Base-by-base conservation (phyloP, 2,329 filamentous ascomycete species). In the Lachnellula hyalina region DNA sequence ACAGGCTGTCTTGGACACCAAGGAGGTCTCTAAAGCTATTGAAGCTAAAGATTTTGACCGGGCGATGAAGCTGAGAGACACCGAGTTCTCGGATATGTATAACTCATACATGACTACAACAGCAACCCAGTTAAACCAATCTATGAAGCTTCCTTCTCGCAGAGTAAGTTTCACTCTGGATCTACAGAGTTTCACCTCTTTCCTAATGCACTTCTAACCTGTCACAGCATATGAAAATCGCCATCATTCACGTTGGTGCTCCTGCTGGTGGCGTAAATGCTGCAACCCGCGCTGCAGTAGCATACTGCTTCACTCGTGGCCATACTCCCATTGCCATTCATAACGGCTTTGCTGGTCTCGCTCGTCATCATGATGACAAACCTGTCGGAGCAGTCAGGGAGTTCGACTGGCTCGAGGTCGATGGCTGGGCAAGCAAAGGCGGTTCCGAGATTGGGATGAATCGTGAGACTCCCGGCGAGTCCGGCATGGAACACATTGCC, bases 251-350 rank as follows among this genome's bases (percentile, higher is more conserved):
- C 67, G 92, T 97, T 23, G 94, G 94, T 66, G 94, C 94, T 12
- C 94, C 94, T 7, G 94, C 94, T 32, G 94, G 94, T 72, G 94
- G 94, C 66, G 97, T 99, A 89, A 99, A 99, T 73, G 92, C 93
- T 28, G 94, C 94, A 42, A 94, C 95, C 19, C 85, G 94, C 63
- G 93, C 90, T 32, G 93, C 90, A 14, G 92, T 96, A 17, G 90
- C 91, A 34, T 96, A 96, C 77, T 97, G 92, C 71, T 73, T 96
- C 55, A 88, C 89, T 45, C 84, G 91, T 56, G 94, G 94, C n/a
- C 94, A 99, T 71, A 90, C 90, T 51, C 89, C 94, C 4, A 72
- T 97, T 65, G 93, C 90, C 17, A 91, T 99, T 53, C 89, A 97
- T 75, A 99, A 99, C 67, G 94, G 94, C 25, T 99, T 99, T 73